Base-by-base conservation (phyloP, 768 basidiomycete species). In the Hygrophorus russula region DNA sequence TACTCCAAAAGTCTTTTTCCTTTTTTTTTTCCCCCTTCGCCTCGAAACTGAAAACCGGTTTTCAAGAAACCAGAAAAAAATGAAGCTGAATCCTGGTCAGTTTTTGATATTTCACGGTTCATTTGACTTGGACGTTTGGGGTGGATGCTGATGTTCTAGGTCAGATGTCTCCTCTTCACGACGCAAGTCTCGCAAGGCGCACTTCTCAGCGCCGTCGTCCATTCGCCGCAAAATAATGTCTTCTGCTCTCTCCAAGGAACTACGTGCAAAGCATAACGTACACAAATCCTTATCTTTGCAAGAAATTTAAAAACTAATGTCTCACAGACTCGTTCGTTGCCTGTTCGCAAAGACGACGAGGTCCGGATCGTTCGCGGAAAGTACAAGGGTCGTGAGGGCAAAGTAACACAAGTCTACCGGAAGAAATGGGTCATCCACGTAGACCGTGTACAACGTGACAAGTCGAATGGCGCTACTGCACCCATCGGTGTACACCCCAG, bases 391-490 rank as follows among this genome's bases (percentile, higher is more conserved):
- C 80, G 92, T 60, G 94, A 99, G 74, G 94, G 94, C 58, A 97
- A 97, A 71, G 81, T 99, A 50, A 89, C 88, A 47, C 84, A 92
- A 68, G 93, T 97, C 51, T 94, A 93, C 77, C 86, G 93, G 64
- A 94, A 94, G 82, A 93, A 94, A 67, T 98, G 89, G 87, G 89
- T 97, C 44, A 85, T 99, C 65, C 84, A 97, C 68, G 87, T 99
- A 60, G 94, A 99, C 68, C 89, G 94, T 61, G 91, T 99, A 44
- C 82, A 86, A 65, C 80, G 91, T 53, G 94, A 99, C 73, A 97
- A 97, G 69, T 89, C 90, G 52, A 96, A 94, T 61, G 94, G 96
- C 51, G 83, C 92, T 47, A 80, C 91, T 44, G 79, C 84, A 46
- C 87, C 87, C 57, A 92, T 99, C 56, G 91, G 92, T 53, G 80